phyloP scores from a whole-genome alignment of 345 rosid genomes.

The Trapa bicornis region DNA sequence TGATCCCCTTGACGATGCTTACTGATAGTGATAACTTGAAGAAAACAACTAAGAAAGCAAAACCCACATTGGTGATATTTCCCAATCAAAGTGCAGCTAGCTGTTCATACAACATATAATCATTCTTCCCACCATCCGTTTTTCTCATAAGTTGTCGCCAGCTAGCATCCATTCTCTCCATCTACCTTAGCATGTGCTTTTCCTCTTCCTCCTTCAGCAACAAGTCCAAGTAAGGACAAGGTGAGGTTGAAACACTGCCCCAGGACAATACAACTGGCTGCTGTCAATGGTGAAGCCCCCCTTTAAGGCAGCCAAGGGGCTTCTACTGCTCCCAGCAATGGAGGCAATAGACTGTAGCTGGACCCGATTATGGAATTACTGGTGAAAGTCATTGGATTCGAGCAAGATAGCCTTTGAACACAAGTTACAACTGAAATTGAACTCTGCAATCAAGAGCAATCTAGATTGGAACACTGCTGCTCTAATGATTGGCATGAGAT shows the following conservation, averaged over 20 bases:
- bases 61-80: too few species aligned
- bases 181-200: too few species aligned
- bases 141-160: too few species aligned
- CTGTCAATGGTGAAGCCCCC: background rate
- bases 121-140: too few species aligned
- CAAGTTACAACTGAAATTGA: too few species aligned
- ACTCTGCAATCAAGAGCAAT: too few species aligned
- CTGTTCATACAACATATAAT: background rate
- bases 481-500: too few species aligned
- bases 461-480: too few species aligned
- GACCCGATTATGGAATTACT: background rate
- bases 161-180: too few species aligned
- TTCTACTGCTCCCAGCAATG: background rate
- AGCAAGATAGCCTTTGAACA: background rate
- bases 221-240: slow-evolving; percentile 1
- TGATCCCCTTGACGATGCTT: background rate
- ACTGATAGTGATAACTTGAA: background rate
- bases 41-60: too few species aligned
- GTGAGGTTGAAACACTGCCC: background rate
- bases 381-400: background rate
- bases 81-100: background rate
- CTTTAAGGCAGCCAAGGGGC: background rate
- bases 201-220: background rate
- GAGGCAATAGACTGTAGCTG: too few species aligned
- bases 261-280: background rate